Base-by-base conservation (phyloP, 345 rosid genomes). In the Dovyalis caffra region DNA sequence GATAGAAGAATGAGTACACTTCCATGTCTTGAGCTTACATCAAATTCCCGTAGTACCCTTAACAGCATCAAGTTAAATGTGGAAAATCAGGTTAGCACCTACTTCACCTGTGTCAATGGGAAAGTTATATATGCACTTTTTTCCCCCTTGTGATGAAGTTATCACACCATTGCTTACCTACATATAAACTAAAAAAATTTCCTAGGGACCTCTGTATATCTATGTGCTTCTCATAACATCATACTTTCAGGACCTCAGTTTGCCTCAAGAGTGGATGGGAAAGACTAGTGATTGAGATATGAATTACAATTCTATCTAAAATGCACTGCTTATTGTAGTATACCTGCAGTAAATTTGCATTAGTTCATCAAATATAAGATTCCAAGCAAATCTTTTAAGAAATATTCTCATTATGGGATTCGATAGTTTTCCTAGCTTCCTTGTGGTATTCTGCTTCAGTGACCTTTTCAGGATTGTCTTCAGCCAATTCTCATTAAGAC, bases 1-100 rank as follows among this genome's bases (percentile, higher is more conserved):
- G 99, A 95, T 83, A 89, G 93, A 86, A 87, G 96, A 82, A 82
- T 47, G 56, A 67, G 91, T 56, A 68, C 64, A 76, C 71, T 83
- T 81, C 99, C 99, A 73, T 89, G 88, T 78, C 85, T 86, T 66
- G 89, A 90, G 82, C 91, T 95, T 61, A 70, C 84, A 65, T 80
- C 86, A 73, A 79, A 78, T 83, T 85, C 80, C 40, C 78, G 57
- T 38, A 76, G 82, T 65, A 75, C 83, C 10, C 81, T 91, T 76
- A 90, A 89, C 68, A 89, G 93, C 66, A 77, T 95, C 80, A 88
- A 89, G 78, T 62, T 90, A 72, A 76, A 85, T 72, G 82, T 68
- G 16, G 97, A 93, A 63, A 87, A 90, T 84, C 98, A 93, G 91
- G 99, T 95, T 38, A 81, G 69, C 75, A 58, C 33, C 62, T 68